Conservation (phyloP, 371 early-diverging fungal genomes). For the Saksenaea vasiformis region DNA sequence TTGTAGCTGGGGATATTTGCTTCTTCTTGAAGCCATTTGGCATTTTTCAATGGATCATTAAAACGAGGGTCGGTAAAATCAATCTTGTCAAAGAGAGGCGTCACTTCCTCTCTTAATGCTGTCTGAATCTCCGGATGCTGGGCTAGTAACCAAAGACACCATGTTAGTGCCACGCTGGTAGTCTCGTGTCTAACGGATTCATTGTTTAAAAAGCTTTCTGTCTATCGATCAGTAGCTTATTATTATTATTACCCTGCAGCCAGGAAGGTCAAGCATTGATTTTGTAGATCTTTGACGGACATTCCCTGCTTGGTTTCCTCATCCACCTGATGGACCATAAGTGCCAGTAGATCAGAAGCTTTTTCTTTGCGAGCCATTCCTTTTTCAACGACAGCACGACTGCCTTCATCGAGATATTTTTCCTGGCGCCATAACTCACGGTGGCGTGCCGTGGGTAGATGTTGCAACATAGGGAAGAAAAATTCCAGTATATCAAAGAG, state of each 20-base stretch:
- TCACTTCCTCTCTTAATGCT: conserved; percentile 46
- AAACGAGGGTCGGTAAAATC: neutral
- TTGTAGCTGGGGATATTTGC: conserved; percentile 44
- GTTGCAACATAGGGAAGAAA: conserved; percentile 34
- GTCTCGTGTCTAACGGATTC: conserved; percentile 51
- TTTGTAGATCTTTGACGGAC: conserved; percentile 24
- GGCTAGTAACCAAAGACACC: conserved; percentile 59
- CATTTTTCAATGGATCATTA: neutral
- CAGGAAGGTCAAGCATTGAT: conserved; percentile 30
- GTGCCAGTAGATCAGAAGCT: conserved; percentile 26
- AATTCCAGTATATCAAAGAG: conserved; percentile 33
- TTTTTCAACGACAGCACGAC: conserved; percentile 40
- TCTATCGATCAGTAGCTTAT: too few relatives aligned
- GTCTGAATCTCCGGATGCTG: conserved; percentile 44
- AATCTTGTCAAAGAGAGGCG: conserved; percentile 10
- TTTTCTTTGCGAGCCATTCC: conserved; percentile 35
- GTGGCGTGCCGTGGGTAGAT: conserved; percentile 44
- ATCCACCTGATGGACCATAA: conserved; percentile 36
- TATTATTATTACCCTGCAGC: conserved; percentile 42
- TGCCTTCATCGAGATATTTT: conserved; percentile 39
- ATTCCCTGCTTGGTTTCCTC: conserved; percentile 38
- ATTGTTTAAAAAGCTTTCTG: too few relatives aligned
- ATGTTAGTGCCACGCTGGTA: conserved; percentile 53
- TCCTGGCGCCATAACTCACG: conserved; percentile 20
- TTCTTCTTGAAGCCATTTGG: neutral